phyloP scores from a whole-genome alignment of 306 rosid genomes.

The Casuarina equisetifolia region DNA sequence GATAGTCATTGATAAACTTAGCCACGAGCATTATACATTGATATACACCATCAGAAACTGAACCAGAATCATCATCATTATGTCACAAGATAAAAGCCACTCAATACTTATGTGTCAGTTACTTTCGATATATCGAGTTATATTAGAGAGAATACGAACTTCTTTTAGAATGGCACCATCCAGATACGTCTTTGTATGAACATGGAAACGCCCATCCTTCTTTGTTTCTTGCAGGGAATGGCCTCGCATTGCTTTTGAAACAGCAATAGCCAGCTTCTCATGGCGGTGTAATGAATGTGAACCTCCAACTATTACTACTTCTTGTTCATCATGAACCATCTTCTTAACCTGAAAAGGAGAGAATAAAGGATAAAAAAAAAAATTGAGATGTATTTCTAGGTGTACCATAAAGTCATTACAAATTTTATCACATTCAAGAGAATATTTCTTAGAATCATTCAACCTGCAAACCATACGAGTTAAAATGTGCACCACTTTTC shows the following conservation, averaged over 20 bases:
- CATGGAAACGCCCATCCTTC: conserved; percentile 94
- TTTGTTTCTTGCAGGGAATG: conserved; percentile 98
- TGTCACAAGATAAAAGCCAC: conserved; percentile 9
- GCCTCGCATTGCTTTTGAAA: conserved; percentile 93
- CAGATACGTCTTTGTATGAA: conserved; percentile 85
- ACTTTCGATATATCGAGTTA: not conserved
- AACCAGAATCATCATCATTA: conserved; percentile 14
- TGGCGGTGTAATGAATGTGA: conserved; percentile 81
- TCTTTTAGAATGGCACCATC: conserved; percentile 94
- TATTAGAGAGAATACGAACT: conserved; percentile 47
- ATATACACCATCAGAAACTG: not conserved
- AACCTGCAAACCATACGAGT: not conserved
- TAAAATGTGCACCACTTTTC: not conserved
- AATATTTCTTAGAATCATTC: not conserved
- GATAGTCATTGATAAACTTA: conserved; percentile 23
- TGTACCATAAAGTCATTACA: conserved; percentile 21
- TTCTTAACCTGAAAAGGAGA: conserved; percentile 63
- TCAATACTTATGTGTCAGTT: not conserved
- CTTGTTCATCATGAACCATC: conserved; percentile 88
- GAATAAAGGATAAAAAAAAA: conserved; percentile 22
- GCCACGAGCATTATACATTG: not conserved
- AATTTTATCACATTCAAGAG: conserved; percentile 6
- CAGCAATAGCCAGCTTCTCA: conserved; percentile 94
- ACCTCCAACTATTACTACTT: conserved; percentile 85
- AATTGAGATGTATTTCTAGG: conserved; percentile 18